Base-by-base conservation (phyloP, 2,329 filamentous ascomycete genomes). In the Lithohypha guttulata region DNA sequence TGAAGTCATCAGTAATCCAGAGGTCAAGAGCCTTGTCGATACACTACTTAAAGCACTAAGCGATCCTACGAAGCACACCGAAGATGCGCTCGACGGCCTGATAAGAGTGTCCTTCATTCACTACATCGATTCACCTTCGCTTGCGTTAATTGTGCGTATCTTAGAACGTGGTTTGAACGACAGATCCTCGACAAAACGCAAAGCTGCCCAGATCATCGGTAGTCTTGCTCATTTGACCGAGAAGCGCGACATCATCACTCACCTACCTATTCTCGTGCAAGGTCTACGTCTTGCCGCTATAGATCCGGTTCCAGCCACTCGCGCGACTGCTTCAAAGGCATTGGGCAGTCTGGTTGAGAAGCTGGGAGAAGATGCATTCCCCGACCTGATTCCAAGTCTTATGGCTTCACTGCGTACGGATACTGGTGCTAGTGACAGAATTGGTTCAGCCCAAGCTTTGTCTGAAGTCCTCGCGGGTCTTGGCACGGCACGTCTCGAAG, bases 21-120 rank as follows among this genome's bases (percentile, higher is more conserved):
- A 98, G 62, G 84, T 98, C 56, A 95, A 95, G 73, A 76, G 80
- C 48, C 71, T 96, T 10, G 89, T 96, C 42, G 80, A 81, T 53
- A 82, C 95, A 41, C 73, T 98, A 22, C 78, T 98, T 51, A 96
- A 95, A 63, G 93, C 91, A 46, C 75, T 98, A 43, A 98, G 91
- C 54, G 91, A 98, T 58, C 87, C 91, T 2, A 98, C 89, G 0
- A 96, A 91, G 58, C 85, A 94, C 63, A 98, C 93, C 0, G 89
- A 98, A 54, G 84, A 93, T 50, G 91, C 91, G 11, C 69, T 98
- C 44, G 89, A 98, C 58, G 71, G 85, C 0, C 73, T 98, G 42
- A 95, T 98, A 67, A 95, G 94, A 64, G 84, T 98, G n/a, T 86
- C 86, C 34, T 98, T 98, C 57, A 79, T 95, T 10, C 91, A 98